Conservation (phyloP, 495 filamentous ascomycete genomes). For the Talaromyces wortmannii region DNA sequence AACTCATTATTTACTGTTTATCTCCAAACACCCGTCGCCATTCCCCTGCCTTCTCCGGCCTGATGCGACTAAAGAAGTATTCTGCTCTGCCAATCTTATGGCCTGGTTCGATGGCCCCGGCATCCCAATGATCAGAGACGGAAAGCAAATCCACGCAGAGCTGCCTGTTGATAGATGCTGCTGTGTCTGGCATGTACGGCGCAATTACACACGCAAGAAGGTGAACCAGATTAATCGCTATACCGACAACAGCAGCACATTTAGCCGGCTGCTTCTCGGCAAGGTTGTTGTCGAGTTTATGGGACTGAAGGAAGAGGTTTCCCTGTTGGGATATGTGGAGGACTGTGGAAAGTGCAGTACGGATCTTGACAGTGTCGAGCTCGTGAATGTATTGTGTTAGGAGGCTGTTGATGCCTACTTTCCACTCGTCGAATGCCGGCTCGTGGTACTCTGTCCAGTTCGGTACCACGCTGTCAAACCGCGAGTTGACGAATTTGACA, state of each 20-base stretch:
- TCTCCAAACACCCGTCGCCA: no score
- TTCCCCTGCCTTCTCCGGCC: no score
- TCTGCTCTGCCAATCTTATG: no score
- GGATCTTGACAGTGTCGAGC: constrained; percentile 69
- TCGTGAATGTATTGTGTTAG: constrained; percentile 65
- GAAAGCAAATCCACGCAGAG: constrained; percentile 36
- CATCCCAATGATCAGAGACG: no score
- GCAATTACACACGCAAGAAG: constrained; percentile 69
- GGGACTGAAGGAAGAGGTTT: constrained; percentile 76
- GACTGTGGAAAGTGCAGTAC: constrained; percentile 61
- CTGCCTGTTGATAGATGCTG: constrained; percentile 66
- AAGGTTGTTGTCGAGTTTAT: constrained; percentile 75
- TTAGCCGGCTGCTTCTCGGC: constrained; percentile 66
- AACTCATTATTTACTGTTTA: no score
- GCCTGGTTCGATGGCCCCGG: no score
- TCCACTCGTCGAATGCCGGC: constrained; percentile 48
- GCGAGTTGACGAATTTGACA: constrained; percentile 81
- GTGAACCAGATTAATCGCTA: constrained; percentile 74
- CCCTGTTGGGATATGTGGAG: constrained; percentile 67
- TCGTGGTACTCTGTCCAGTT: constrained; percentile 49
- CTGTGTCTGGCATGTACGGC: constrained; percentile 83
- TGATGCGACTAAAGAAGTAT: no score
- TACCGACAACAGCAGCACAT: constrained; percentile 70
- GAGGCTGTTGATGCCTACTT: constrained; percentile 50
- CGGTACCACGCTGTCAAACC: constrained; percentile 63